Percentiles rank a stretch among this genome's conserved stretches.
phyloP scores from a whole-genome alignment of 306 rosid genomes.

The Delonix regia region DNA sequence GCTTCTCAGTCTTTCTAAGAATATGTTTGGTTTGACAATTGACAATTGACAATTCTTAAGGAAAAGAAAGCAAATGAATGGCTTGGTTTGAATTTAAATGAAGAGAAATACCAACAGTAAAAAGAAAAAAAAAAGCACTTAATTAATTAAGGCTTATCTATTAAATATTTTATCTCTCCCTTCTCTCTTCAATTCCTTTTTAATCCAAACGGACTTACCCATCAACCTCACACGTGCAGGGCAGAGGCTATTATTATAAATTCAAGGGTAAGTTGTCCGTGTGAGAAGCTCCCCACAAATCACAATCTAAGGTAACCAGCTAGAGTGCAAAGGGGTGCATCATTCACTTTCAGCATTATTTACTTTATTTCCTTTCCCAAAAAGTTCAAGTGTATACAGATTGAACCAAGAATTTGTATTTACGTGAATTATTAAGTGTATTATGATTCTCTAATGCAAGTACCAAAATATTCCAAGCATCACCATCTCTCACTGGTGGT shows the following conservation, averaged over 20 bases:
- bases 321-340: constrained; percentile 20
- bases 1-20: neutral
- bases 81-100: no score
- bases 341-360: constrained; percentile 41
- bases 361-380: constrained; percentile 52
- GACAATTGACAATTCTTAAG: no score
- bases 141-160: no score
- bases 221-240: constrained; percentile 44
- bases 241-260: constrained; percentile 35
- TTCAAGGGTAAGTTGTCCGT: constrained; percentile 19
- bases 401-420: constrained; percentile 43
- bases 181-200: no score
- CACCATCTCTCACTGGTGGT: constrained; percentile 30
- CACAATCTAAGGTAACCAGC: constrained; percentile 30
- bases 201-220: neutral
- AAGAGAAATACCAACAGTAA: no score
- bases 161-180: no score
- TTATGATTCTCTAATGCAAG: constrained; percentile 41
- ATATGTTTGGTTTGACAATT: constrained; percentile 1
- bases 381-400: constrained; percentile 31
- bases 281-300: constrained; percentile 36
- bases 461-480: constrained; percentile 53
- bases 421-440: constrained; percentile 44
- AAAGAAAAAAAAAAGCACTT: no score
- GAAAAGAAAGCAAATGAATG: neutral